A percentile compares a stretch with the other conserved stretches of the same genome.
phyloP scores from a whole-genome alignment of 495 filamentous ascomycete genomes.

The Ascobolus immersus region DNA sequence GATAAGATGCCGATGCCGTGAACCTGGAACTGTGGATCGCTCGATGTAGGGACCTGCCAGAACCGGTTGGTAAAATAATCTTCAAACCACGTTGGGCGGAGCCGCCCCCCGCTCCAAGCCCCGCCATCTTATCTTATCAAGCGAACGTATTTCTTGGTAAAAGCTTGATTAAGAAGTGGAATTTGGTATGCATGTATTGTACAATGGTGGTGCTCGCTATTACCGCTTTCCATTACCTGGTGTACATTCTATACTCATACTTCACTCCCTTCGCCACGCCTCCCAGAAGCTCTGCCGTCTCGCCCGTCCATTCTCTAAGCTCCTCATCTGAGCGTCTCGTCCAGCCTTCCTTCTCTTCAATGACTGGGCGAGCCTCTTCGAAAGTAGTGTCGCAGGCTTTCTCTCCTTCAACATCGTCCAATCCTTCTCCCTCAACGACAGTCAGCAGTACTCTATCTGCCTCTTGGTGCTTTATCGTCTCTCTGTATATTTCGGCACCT shows the following conservation, averaged over 20 bases:
- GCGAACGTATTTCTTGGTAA: too few species aligned
- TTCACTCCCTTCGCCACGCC: constrained; percentile 30
- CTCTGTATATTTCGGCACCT: constrained; percentile 57
- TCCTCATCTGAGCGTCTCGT: constrained; percentile 22
- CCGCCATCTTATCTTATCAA: too few species aligned
- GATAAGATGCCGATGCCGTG: too few species aligned
- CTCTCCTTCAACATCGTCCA: not conserved
- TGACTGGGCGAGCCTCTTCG: constrained; percentile 34
- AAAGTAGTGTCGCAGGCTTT: constrained; percentile 63
- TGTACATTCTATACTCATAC: constrained; percentile 26
- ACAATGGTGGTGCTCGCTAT: too few species aligned
- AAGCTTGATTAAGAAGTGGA: too few species aligned
- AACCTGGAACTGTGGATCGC: too few species aligned
- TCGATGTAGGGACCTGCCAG: too few species aligned
- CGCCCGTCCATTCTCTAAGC: constrained; percentile 31
- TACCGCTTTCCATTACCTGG: not conserved
- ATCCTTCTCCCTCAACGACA: constrained; percentile 39
- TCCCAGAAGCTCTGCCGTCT: constrained; percentile 25
- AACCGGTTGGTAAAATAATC: too few species aligned
- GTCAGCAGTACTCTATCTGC: constrained; percentile 36
- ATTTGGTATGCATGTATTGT: too few species aligned
- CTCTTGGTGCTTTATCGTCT: constrained; percentile 29
- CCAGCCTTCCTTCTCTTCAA: constrained; percentile 23
- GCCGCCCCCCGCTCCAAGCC: too few species aligned
- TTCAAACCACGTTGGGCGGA: too few species aligned